These are phyloP conservation scores for Cercospora citrullina DNA, from an alignment of 2,329 filamentous ascomycete genomes.

Conservation along the genomic window DNA sequence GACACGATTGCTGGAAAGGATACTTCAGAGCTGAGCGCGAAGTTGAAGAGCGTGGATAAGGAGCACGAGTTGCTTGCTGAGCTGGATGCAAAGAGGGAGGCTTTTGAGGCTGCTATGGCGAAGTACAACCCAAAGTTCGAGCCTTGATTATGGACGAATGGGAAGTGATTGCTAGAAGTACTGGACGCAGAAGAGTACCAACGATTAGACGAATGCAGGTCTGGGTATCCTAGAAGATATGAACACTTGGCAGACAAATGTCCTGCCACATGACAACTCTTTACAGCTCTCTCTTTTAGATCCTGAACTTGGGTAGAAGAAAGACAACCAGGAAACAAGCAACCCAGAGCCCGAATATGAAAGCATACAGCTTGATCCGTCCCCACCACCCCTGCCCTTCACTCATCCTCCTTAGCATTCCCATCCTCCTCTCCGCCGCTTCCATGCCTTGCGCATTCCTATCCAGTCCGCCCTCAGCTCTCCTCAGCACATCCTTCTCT, in stretches of 20 bases:
- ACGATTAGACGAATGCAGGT: conserved; percentile 4
- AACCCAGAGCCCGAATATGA: conserved; percentile 82
- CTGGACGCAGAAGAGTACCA: neutral
- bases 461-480: conserved; percentile 73
- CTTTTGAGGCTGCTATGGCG: conserved; percentile 80
- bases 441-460: conserved; percentile 75
- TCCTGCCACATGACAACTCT: neutral
- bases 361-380: conserved; percentile 73
- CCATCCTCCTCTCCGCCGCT: conserved; percentile 74
- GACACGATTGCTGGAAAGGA: conserved; percentile 75
- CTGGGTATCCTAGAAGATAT: conserved; percentile 9
- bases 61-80: conserved; percentile 72
- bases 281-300: conserved; percentile 49
- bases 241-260: neutral
- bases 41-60: conserved; percentile 59
- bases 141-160: conserved; percentile 43
- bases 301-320: conserved; percentile 82
- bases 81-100: conserved; percentile 77
- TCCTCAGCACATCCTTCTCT: conserved; percentile 68
- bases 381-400: conserved; percentile 88
- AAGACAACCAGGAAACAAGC: conserved; percentile 77
- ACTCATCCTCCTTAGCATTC: conserved; percentile 72
- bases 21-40: conserved; percentile 55
- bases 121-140: conserved; percentile 87
- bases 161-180: neutral